Evolutionary conservation across 441 rosid species (phyloP).

Genomic region (Flueggea neowawraea): DNA sequence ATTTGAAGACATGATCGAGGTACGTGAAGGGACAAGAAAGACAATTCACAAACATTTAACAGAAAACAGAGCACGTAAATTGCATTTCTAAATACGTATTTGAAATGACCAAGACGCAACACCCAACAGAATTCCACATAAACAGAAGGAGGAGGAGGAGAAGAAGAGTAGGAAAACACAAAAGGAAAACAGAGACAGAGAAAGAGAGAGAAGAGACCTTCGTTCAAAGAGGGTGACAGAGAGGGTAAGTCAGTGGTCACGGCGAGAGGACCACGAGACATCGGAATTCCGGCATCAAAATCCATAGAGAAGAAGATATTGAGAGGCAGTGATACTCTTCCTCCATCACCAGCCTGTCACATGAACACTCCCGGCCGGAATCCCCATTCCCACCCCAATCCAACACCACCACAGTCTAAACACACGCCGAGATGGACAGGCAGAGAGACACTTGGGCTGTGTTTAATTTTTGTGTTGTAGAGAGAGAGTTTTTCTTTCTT

Average conservation of each 20-base stretch:
- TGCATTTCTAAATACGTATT: constrained; percentile 5
- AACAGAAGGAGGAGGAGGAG: too few relatives aligned
- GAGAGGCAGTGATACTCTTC: constrained; percentile 5
- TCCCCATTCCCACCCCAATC: constrained; percentile 28
- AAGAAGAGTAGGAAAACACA: background rate
- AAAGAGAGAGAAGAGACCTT: constrained; percentile 30
- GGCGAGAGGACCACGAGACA: constrained; percentile 40
- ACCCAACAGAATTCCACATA: background rate
- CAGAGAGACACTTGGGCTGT: too few relatives aligned
- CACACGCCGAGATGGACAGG: too few relatives aligned
- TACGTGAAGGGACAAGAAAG: constrained; percentile 4
- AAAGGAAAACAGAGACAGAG: background rate
- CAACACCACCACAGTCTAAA: too few relatives aligned
- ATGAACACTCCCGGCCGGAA: constrained; percentile 16
- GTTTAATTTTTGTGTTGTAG: too few relatives aligned
- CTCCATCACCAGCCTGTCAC: constrained; percentile 34
- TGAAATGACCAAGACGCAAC: background rate
- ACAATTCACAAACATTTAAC: constrained; percentile 10
- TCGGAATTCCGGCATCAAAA: constrained; percentile 72
- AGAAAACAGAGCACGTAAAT: background rate
- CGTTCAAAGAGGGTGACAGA: constrained; percentile 49
- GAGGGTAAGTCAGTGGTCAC: constrained; percentile 28
- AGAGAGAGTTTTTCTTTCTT: constrained; percentile 5
- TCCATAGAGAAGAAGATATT: constrained; percentile 44
- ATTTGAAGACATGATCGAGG: background rate